Evolutionary conservation across 768 basidiomycete genomes (phyloP).

Genomic region (Boletus subparvulus): DNA sequence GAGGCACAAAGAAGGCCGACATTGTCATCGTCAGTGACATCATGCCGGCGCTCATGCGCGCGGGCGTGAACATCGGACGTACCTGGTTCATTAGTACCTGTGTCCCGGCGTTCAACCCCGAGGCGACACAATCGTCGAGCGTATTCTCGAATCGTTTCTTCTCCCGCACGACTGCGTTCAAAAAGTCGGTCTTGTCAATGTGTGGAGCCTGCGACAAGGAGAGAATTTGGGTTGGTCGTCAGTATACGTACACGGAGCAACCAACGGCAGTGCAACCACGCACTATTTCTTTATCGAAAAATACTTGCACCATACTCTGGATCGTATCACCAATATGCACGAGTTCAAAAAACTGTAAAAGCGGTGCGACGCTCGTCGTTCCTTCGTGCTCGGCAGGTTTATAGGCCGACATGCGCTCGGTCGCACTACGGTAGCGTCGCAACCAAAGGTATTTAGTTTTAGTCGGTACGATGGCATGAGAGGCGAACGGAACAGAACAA

Average conservation of each 20-base stretch:
- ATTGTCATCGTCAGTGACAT: background rate
- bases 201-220: slow-evolving; percentile 58
- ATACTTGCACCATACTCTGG: slow-evolving; percentile 96
- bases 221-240: background rate
- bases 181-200: slow-evolving; percentile 90
- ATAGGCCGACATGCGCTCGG: slow-evolving; percentile 85
- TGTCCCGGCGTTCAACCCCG: slow-evolving; percentile 91
- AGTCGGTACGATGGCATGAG: background rate
- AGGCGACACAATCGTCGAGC: slow-evolving; percentile 91
- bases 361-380: slow-evolving; percentile 81
- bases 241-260: background rate
- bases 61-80: background rate
- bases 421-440: slow-evolving; percentile 55
- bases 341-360: slow-evolving; percentile 96
- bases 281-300: slow-evolving; percentile 95
- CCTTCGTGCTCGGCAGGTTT: slow-evolving; percentile 84
- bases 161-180: slow-evolving; percentile 90
- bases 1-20: background rate
- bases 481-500: background rate
- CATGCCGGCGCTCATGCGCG: background rate
- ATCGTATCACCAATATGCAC: slow-evolving; percentile 98
- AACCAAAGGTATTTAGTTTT: background rate
- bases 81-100: slow-evolving; percentile 96
- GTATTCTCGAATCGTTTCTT: slow-evolving; percentile 95
- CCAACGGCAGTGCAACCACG: slow-evolving; percentile 17